A percentile compares a stretch with the other conserved stretches of the same genome.
Evolutionary conservation across 495 filamentous ascomycete genomes (phyloP).

Genomic region (Aspergillus wentii): DNA sequence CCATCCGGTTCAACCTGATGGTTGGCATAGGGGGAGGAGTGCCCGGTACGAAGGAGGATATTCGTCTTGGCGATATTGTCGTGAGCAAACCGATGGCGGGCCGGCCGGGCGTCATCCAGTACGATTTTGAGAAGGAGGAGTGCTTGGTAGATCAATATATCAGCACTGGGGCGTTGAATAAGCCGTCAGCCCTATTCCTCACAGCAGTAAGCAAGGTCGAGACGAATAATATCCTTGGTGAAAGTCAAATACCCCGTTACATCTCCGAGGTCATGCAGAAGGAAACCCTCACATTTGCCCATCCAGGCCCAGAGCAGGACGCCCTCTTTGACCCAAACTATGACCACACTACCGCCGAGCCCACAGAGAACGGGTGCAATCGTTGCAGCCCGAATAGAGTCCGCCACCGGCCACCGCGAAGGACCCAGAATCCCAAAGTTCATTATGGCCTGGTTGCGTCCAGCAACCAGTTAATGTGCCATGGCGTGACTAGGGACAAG

Average conservation of each 20-base stretch:
- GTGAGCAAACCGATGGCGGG: conserved; percentile 19
- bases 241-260: conserved; percentile 15
- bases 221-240: conserved; percentile 11
- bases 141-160: conserved; percentile 13
- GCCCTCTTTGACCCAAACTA: conserved; percentile 23
- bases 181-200: conserved; percentile 20
- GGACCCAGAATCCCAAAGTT: conserved; percentile 14
- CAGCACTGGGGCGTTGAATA: conserved; percentile 19
- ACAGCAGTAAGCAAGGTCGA: conserved; percentile 22
- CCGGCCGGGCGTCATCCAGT: conserved; percentile 18
- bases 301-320: conserved; percentile 19
- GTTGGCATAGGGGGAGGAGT: conserved; percentile 41
- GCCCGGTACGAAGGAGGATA: conserved; percentile 23
- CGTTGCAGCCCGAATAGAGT: conserved; percentile 17
- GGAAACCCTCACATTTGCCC: conserved; percentile 16
- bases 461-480: conserved; percentile 17
- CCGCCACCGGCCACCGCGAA: conserved; percentile 9
- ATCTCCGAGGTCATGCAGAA: conserved; percentile 19
- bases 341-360: conserved; percentile 12
- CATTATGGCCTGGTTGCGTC: conserved; percentile 35
- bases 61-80: conserved; percentile 31
- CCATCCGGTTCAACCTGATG: conserved; percentile 31
- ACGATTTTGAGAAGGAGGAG: conserved; percentile 14
- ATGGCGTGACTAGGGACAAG: conserved; percentile 16
- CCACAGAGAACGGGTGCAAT: conserved; percentile 14